A percentile compares a stretch with the other conserved stretches of the same genome.
These are phyloP conservation scores for Oryza meyeriana DNA, from an alignment of 176 grass and related monocot genomes.

Conservation along the genomic window DNA sequence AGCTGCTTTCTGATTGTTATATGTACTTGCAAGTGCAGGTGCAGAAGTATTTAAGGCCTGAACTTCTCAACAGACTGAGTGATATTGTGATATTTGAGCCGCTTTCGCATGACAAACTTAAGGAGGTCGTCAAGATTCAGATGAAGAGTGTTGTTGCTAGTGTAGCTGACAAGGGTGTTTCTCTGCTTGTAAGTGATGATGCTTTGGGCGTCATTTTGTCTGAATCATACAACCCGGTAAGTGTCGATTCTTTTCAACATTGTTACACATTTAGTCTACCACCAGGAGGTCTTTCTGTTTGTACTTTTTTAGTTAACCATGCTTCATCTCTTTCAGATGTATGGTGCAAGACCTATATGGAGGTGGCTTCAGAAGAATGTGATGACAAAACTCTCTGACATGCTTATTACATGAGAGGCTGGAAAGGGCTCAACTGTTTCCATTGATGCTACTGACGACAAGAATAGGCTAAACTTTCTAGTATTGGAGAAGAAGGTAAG, in stretches of 20 bases:
- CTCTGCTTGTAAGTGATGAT: constrained; percentile 48
- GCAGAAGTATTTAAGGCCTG: constrained; percentile 49
- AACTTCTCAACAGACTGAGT: constrained; percentile 50
- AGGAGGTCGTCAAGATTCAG: constrained; percentile 44
- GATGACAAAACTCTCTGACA: constrained; percentile 44
- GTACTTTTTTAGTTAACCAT: background rate
- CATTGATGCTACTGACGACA: background rate
- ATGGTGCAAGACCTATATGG: constrained; percentile 43
- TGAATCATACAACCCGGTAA: constrained; percentile 60
- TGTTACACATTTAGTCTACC: background rate
- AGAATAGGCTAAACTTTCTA: background rate
- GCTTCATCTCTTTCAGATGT: constrained; percentile 7
- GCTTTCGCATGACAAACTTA: constrained; percentile 36
- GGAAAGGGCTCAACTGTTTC: constrained; percentile 22
- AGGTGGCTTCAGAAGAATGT: constrained; percentile 61
- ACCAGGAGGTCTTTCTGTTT: background rate
- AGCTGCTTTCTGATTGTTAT: background rate
- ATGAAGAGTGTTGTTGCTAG: constrained; percentile 57
- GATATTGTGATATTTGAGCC: constrained; percentile 63
- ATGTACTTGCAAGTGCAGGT: constrained; percentile 17
- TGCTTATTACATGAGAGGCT: constrained; percentile 42
- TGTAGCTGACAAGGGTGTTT: constrained; percentile 51
- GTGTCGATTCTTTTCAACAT: background rate
- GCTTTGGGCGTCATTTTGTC: constrained; percentile 56
- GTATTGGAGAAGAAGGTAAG: background rate